phyloP scores from a whole-genome alignment of 176 grass and related monocot genomes.

The Panicum miliaceum region DNA sequence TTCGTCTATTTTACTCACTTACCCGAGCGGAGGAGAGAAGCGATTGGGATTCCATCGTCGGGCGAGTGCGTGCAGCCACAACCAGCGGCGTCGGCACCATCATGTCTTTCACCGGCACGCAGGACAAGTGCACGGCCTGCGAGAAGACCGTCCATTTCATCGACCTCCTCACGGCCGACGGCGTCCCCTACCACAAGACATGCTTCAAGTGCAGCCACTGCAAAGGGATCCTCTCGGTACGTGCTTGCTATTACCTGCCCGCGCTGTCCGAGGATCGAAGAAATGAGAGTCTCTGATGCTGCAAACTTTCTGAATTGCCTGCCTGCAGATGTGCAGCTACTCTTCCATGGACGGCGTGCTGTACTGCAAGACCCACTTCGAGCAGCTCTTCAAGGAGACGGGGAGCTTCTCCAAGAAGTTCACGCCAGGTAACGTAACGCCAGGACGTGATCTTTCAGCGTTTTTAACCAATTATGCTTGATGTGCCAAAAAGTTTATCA shows the following conservation, averaged over 20 bases:
- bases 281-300: neutral
- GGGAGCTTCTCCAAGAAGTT: slow-evolving; percentile 93
- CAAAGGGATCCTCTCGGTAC: slow-evolving; percentile 92
- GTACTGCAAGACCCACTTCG: slow-evolving; percentile 98
- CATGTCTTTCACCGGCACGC: slow-evolving; percentile 99
- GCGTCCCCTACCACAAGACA: slow-evolving; percentile 82
- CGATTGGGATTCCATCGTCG: slow-evolving; percentile 6
- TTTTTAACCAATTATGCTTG: neutral
- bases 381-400: slow-evolving; percentile 99
- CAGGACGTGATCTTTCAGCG: neutral
- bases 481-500: neutral
- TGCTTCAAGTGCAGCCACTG: slow-evolving; percentile 96
- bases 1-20: slow-evolving; percentile 35
- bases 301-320: neutral
- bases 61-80: neutral
- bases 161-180: slow-evolving; percentile 86
- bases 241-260: neutral
- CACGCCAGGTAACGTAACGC: slow-evolving; percentile 45
- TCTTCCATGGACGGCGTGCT: slow-evolving; percentile 97
- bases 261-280: neutral
- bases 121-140: slow-evolving; percentile 96
- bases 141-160: slow-evolving; percentile 99
- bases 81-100: slow-evolving; percentile 41
- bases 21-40: slow-evolving; percentile 11
- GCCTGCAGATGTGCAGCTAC: slow-evolving; percentile 84